Conservation (phyloP, 2,329 filamentous ascomycete species). For the Cladophialophora psammophila region DNA sequence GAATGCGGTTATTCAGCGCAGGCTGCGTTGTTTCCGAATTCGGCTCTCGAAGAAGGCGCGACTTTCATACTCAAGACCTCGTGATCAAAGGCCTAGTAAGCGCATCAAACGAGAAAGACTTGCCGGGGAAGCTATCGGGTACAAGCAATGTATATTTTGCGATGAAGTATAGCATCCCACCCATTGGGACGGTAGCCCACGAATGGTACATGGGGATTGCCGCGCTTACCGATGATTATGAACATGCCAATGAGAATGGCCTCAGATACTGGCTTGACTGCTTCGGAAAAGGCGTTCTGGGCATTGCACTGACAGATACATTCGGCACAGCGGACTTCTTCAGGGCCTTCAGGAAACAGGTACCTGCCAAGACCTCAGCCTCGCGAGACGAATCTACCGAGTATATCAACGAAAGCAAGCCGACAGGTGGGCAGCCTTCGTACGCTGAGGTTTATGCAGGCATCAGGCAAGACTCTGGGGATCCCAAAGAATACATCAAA, state of each 20-base stretch:
- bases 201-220: constrained; percentile 99
- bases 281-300: constrained; percentile 83
- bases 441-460: constrained; percentile 86
- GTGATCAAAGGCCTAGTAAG: constrained; percentile 86
- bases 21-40: constrained; percentile 95
- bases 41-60: constrained; percentile 83
- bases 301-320: constrained; percentile 92
- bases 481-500: constrained; percentile 80
- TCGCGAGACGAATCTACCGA: constrained; percentile 51
- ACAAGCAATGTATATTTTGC: constrained; percentile 98
- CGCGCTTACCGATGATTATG: constrained; percentile 86
- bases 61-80: constrained; percentile 93
- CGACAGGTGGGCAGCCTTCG: constrained; percentile 56
- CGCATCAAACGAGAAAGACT: constrained; percentile 74
- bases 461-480: constrained; percentile 88
- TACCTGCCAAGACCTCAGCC: constrained; percentile 56
- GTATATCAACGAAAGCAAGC: constrained; percentile 40
- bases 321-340: constrained; percentile 93
- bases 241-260: constrained; percentile 81
- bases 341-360: constrained; percentile 76
- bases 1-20: constrained; percentile 74
- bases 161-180: constrained; percentile 85
- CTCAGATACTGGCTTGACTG: constrained; percentile 88
- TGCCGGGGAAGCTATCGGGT: constrained; percentile 75
- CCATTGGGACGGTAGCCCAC: constrained; percentile 90